Evolutionary conservation across 78 protist species (phyloP).

Genomic region (Protostelium mycophagum): DNA sequence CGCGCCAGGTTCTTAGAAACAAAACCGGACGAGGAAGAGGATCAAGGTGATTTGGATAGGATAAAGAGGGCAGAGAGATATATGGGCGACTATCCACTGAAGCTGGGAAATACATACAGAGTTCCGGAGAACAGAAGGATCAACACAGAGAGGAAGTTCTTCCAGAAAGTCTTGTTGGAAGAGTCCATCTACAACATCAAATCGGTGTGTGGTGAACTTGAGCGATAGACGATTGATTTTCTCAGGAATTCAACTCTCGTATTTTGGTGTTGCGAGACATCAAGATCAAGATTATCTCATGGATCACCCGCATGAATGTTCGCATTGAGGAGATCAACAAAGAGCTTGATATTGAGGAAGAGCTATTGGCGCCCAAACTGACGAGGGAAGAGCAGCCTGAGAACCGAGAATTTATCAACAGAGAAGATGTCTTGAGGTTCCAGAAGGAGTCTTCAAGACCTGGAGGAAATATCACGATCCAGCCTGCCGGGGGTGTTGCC

Average conservation of each 20-base stretch:
- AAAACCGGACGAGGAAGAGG: conserved; percentile 29
- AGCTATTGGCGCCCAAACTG: neutral
- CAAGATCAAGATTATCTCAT: conserved; percentile 20
- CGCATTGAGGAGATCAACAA: conserved; percentile 32
- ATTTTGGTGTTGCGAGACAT: conserved; percentile 63
- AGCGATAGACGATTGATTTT: too few relatives aligned
- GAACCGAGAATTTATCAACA: neutral
- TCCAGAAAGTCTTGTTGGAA: conserved; percentile 61
- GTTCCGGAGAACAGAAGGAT: conserved; percentile 65
- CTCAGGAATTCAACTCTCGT: conserved; percentile 48
- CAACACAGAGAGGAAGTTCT: conserved; percentile 65
- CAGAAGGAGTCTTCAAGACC: neutral
- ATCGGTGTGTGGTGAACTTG: conserved; percentile 1
- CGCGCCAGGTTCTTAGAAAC: conserved; percentile 2
- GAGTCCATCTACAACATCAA: conserved; percentile 37
- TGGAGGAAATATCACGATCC: neutral
- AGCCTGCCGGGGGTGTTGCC: too few relatives aligned
- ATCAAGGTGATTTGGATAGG: conserved; percentile 38
- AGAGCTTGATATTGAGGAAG: conserved; percentile 15
- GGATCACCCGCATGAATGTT: neutral
- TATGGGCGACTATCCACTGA: conserved; percentile 67
- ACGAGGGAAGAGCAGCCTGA: neutral
- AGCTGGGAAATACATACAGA: conserved; percentile 45
- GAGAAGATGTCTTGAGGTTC: neutral
- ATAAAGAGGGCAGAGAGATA: conserved; percentile 25